These are phyloP conservation scores for Isabelozyma pseudorhagii DNA, from an alignment of 805 yeast species.

Conservation along the genomic window DNA sequence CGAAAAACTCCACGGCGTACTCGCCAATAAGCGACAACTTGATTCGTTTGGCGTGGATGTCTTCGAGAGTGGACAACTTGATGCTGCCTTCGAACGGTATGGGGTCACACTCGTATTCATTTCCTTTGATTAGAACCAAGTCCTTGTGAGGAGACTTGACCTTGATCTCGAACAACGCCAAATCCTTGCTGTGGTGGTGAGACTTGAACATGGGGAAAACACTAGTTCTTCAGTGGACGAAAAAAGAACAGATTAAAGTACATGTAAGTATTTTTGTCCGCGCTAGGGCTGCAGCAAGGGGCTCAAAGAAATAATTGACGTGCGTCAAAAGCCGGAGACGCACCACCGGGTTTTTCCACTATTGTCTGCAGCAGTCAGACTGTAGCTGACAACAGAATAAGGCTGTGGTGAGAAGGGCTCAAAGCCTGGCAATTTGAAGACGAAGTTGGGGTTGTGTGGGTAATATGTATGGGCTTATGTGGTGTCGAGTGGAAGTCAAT, in stretches of 20 bases:
- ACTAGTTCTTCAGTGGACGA: not conserved
- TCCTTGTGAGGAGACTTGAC: conserved; percentile 41
- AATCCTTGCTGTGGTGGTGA: conserved; percentile 9
- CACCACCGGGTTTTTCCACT: too few relatives aligned
- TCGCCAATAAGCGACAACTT: conserved; percentile 42
- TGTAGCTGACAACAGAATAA: too few relatives aligned
- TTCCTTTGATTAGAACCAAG: conserved; percentile 40
- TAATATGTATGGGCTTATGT: too few relatives aligned
- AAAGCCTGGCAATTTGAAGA: too few relatives aligned
- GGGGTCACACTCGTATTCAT: conserved; percentile 42
- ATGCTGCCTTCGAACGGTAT: conserved; percentile 45
- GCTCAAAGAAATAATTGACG: too few relatives aligned
- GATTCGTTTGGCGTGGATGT: conserved; percentile 36
- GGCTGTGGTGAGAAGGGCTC: too few relatives aligned
- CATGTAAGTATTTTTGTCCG: not conserved
- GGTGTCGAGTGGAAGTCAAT: too few relatives aligned
- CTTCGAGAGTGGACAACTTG: conserved; percentile 43
- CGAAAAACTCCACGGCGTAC: conserved; percentile 39
- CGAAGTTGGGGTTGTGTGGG: too few relatives aligned
- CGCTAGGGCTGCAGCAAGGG: too few relatives aligned
- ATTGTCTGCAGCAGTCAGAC: too few relatives aligned
- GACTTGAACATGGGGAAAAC: conserved; percentile 17
- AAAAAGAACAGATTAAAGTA: not conserved
- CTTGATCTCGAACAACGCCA: conserved; percentile 36
- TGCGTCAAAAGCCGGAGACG: too few relatives aligned